Base-by-base conservation (phyloP, 2,329 filamentous ascomycete genomes). In the Alternaria sp. region DNA sequence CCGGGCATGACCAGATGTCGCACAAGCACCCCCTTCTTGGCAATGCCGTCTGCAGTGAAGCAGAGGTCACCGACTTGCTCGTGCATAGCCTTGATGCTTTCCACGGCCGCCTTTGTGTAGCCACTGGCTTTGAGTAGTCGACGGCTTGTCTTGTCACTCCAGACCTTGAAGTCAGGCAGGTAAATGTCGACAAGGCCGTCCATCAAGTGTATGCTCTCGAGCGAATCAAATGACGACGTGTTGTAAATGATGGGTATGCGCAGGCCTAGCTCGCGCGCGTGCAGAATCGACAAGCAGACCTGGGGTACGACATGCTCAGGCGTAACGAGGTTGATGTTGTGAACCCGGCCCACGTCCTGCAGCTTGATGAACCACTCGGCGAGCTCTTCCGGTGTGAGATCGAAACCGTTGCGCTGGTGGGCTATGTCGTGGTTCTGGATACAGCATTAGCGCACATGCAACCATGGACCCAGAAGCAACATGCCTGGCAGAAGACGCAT, bases 261-360 rank as follows among this genome's bases (percentile, higher is more conserved):
- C 9, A 95, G 78, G 0, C 91, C 91, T 34, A 88, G 80, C 26
- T 91, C 87, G 45, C 85, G 83, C 0, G 91, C 91, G 61, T 90
- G 84, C 24, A 96, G 80, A 66, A 95, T 91, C 13, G 88, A 89
- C 31, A 95, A 80, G 1, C 86, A 90, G 9, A 95, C 90, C 73
- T 95, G 92, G 0, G 92, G 91, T 4, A 93, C 91, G 17, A 96
- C 90, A 74, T 96, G 92, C 73, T 96, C 92, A 0, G 92, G 91
- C 0, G 91, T 96, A 57, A 96, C 85, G 23, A 94, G 85, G 75
- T 96, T 95, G 82, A 96, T 93, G 74, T 95, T 95, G 80, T 96
- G 91, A n/a, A 92, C 90, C 8, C 83, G 80, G n/a, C 91, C 92
- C 2, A 91, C 84, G 28, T 91, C 83, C 73, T 95, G 91, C 41